Evolutionary conservation across 352 stramenopile species (phyloP).

Genomic region (Thraustochytrium striatum): DNA sequence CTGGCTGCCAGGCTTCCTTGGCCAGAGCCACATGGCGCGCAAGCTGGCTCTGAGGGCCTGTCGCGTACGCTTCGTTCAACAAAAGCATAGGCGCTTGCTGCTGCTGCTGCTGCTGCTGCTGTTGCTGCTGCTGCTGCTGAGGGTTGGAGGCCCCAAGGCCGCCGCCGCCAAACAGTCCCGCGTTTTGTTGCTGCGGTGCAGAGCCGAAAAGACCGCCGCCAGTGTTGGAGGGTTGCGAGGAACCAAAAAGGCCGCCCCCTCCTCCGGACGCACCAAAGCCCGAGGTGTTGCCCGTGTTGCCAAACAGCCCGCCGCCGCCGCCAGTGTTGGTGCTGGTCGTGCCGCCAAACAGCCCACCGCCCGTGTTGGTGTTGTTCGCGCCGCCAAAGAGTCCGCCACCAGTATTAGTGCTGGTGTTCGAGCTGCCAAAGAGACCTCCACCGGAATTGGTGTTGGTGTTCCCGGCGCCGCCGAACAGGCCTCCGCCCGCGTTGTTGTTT

Average conservation of each 20-base stretch:
- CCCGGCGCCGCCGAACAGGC: constrained; percentile 39
- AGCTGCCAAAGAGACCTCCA: constrained; percentile 54
- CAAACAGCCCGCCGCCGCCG: constrained; percentile 20
- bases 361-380: constrained; percentile 53
- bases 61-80: constrained; percentile 25
- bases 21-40: constrained; percentile 28
- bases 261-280: neutral
- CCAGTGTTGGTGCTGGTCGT: neutral
- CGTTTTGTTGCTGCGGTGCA: too few species aligned
- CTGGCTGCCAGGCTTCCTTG: constrained; percentile 38
- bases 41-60: constrained; percentile 27
- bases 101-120: neutral
- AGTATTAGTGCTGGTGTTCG: constrained; percentile 51
- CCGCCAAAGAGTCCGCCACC: constrained; percentile 58
- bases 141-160: too few species aligned
- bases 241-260: constrained; percentile 37
- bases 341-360: neutral
- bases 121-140: too few species aligned
- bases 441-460: constrained; percentile 41
- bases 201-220: constrained; percentile 4
- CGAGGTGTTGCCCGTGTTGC: neutral
- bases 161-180: too few species aligned
- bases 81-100: constrained; percentile 3
- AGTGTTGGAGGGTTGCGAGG: neutral
- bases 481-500: constrained; percentile 26